Base-by-base conservation (phyloP, 208 protist genomes). In the Naegleria fowleri region DNA sequence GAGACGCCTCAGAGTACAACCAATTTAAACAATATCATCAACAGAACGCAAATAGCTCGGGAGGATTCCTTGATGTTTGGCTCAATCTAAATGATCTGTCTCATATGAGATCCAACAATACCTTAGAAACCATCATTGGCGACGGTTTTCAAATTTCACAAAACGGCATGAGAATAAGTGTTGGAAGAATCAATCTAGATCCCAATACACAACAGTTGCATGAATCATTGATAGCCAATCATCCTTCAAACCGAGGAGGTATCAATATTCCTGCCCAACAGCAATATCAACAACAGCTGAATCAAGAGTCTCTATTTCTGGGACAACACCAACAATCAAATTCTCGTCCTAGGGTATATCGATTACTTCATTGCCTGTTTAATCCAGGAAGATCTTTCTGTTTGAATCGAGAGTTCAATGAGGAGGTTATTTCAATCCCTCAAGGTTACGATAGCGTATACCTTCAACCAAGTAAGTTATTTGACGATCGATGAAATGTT, bases 11-110 rank as follows among this genome's bases (percentile, higher is more conserved):
- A 6, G 39, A 86, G 13, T 43, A 40, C 16, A 11, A 84, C 39
- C 76, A 40, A 36, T 84, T 41, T 84, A 86, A 39, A 33, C 5
- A 16, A 19, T 36, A 51, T 29, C 6, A 36, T n/a, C 83, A 41
- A 16, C 15, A 25, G 13, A 87, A 33, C 11, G 11, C 15, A 22
- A 88, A n/a, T 19, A n/a, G n/a, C 33, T 13, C 29, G 5, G 83
- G 83, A 22, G 43, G 25, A 22, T 58, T 88, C 4, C 16, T 88
- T 19, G 85, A 88, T 88, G 85, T 88, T 11, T 88, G 85, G 85
- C n/a, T 88, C 16, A 88, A 88, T 29, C 16, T 88, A 5, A 88
- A 88, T 29, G 67, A 36, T 79, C 16, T 4, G 2, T 40, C 51
- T 58, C 16, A 13, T 51, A n/a, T 88, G 11, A 38, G 83, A 0